Percentiles rank a stretch among this genome's conserved stretches.
Evolutionary conservation across 192 early-diverging fungal genomes (phyloP).

Genomic region (Obelidium mucronatum): DNA sequence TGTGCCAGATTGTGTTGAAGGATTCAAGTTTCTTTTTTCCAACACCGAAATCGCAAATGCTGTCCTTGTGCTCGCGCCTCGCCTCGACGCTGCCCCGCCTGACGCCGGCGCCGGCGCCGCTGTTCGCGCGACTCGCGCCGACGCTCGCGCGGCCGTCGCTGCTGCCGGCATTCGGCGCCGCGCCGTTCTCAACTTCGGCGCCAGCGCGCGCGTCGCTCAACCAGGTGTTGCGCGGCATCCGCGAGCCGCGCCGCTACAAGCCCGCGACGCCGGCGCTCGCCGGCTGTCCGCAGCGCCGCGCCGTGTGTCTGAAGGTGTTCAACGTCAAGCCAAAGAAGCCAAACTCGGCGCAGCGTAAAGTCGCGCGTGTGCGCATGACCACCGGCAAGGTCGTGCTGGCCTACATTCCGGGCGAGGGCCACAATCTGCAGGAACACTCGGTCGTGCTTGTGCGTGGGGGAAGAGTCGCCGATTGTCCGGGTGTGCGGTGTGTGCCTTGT

Average conservation of each 20-base stretch:
- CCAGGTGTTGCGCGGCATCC: constrained; percentile 87
- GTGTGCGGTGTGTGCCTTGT: constrained; percentile 64
- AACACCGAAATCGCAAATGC: no score
- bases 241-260: constrained; percentile 71
- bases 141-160: no score
- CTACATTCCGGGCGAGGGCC: constrained; percentile 98
- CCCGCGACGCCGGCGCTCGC: constrained; percentile 86
- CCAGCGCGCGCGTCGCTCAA: constrained; percentile 77
- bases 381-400: constrained; percentile 91
- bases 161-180: no score
- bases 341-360: constrained; percentile 96
- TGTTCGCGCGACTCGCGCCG: no score
- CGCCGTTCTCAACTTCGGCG: neutral
- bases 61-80: no score
- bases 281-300: constrained; percentile 86
- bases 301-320: constrained; percentile 95
- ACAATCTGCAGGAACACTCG: constrained; percentile 97
- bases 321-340: constrained; percentile 98
- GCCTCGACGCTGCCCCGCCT: no score
- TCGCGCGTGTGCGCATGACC: constrained; percentile 90
- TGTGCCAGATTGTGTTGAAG: no score
- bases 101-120: no score
- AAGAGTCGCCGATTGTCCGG: constrained; percentile 95
- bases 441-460: constrained; percentile 96
- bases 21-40: no score